Evolutionary conservation across 345 rosid species (phyloP).

Genomic region (Acer campestre): DNA sequence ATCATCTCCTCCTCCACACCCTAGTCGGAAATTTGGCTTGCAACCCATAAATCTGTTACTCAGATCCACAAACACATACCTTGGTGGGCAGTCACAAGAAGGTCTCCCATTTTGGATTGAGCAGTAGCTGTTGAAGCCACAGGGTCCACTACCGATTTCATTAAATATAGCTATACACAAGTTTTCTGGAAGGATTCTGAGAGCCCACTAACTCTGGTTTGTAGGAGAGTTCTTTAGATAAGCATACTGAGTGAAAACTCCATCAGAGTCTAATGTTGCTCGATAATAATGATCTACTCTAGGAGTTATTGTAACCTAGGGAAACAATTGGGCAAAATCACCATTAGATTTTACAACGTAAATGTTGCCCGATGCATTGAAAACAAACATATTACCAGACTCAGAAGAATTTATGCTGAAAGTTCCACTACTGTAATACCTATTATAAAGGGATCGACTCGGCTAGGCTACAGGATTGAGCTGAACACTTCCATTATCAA

Average conservation of each 20-base stretch:
- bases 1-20: conserved; percentile 22
- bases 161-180: conserved; percentile 7
- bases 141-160: conserved; percentile 16
- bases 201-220: background rate
- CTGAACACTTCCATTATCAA: too few relatives aligned
- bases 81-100: conserved; percentile 25
- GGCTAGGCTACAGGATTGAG: too few relatives aligned
- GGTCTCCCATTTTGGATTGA: conserved; percentile 15
- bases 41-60: conserved; percentile 11
- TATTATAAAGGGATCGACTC: too few relatives aligned
- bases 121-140: conserved; percentile 38
- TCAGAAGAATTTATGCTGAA: too few relatives aligned
- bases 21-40: conserved; percentile 16
- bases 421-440: too few relatives aligned
- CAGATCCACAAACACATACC: conserved; percentile 20
- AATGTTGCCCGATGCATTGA: too few relatives aligned
- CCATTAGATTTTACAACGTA: too few relatives aligned
- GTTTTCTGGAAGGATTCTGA: background rate
- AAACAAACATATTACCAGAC: too few relatives aligned
- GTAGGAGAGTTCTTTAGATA: conserved; percentile 13
- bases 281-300: too few relatives aligned
- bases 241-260: conserved; percentile 27
- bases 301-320: too few relatives aligned
- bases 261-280: conserved; percentile 33
- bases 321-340: too few relatives aligned